These are phyloP conservation scores for Ascodesmis nigricans DNA, from an alignment of 495 filamentous ascomycete genomes.

Conservation along the genomic window DNA sequence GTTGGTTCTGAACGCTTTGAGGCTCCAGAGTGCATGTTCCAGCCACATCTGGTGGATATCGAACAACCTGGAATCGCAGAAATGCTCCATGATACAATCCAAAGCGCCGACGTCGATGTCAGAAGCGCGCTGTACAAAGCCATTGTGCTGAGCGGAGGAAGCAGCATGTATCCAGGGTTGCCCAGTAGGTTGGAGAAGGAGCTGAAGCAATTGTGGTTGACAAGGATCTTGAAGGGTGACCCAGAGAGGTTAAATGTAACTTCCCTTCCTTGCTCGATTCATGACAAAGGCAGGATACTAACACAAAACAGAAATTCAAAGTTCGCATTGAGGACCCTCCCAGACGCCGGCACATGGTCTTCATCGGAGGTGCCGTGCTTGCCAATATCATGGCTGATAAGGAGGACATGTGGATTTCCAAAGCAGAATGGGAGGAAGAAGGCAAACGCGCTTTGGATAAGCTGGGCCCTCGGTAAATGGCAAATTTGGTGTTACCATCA, in stretches of 20 bases:
- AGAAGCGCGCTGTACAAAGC: constrained; percentile 86
- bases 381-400: constrained; percentile 98
- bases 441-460: constrained; percentile 72
- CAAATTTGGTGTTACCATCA: too few species aligned
- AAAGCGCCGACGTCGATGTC: constrained; percentile 84
- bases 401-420: constrained; percentile 95
- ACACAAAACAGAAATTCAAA: constrained; percentile 70
- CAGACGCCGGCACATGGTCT: constrained; percentile 92
- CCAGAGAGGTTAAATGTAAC: constrained; percentile 68
- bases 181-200: constrained; percentile 93
- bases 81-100: constrained; percentile 95
- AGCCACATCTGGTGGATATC: constrained; percentile 92
- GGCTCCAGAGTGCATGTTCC: constrained; percentile 94
- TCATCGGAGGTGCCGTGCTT: constrained; percentile 87
- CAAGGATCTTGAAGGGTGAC: constrained; percentile 66
- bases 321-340: constrained; percentile 96
- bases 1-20: constrained; percentile 95
- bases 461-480: constrained; percentile 45
- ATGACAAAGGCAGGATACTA: constrained; percentile 1
- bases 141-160: constrained; percentile 85
- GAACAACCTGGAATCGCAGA: constrained; percentile 95
- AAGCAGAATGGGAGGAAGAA: constrained; percentile 90
- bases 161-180: constrained; percentile 95
- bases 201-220: constrained; percentile 95
- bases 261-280: constrained; percentile 6